Percentiles rank a stretch among this genome's conserved stretches.
phyloP scores from a whole-genome alignment of 2,329 filamentous ascomycete species.

The Microsporum audouinii region DNA sequence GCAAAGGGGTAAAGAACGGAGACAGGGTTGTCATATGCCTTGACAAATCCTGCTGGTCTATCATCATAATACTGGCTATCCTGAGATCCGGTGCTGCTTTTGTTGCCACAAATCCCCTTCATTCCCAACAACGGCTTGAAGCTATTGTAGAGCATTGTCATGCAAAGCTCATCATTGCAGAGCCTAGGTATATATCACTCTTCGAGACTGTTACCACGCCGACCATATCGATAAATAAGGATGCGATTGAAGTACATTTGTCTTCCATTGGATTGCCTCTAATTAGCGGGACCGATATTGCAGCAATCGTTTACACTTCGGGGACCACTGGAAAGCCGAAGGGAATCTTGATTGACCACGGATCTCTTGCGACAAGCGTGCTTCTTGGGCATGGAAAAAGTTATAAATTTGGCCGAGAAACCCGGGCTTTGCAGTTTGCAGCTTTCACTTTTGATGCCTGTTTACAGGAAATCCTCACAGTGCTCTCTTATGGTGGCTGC shows the following conservation, averaged over 20 bases:
- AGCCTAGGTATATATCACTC: neutral
- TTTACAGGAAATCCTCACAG: constrained; percentile 52
- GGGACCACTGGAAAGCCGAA: constrained; percentile 41
- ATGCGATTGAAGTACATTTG: neutral
- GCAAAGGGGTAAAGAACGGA: constrained; percentile 4
- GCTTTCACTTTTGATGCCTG: constrained; percentile 35
- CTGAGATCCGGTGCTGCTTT: constrained; percentile 7
- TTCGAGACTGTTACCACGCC: neutral
- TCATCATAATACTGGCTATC: constrained; percentile 6
- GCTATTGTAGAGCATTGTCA: neutral
- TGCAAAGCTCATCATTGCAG: neutral
- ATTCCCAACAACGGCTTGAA: constrained; percentile 7
- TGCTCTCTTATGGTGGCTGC: constrained; percentile 46
- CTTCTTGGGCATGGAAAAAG: constrained; percentile 45
- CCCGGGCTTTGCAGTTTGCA: constrained; percentile 28
- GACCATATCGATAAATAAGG: neutral
- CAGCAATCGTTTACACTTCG: constrained; percentile 40
- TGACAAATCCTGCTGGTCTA: constrained; percentile 9
- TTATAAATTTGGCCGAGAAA: constrained; percentile 6
- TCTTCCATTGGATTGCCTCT: neutral
- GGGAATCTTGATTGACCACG: constrained; percentile 34
- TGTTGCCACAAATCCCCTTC: constrained; percentile 8
- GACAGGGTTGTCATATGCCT: constrained; percentile 5
- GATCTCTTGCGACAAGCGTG: neutral
- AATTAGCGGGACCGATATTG: neutral